These are phyloP conservation scores for Lentinus polychrous DNA, from an alignment of 1,284 basidiomycete species.

Conservation along the genomic window DNA sequence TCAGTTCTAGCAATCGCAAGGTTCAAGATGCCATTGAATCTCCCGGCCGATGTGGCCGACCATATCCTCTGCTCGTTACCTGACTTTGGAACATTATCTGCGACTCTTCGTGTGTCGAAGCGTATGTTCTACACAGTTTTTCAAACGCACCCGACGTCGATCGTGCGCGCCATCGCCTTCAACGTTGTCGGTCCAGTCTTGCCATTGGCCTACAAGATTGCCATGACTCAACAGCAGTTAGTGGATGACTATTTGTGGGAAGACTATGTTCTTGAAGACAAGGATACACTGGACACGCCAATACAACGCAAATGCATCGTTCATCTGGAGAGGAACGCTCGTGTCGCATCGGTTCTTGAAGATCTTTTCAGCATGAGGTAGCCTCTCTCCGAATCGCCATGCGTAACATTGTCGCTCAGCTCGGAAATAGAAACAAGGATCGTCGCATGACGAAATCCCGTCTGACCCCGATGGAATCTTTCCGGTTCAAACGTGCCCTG, in stretches of 20 bases:
- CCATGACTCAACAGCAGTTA: conserved; percentile 8
- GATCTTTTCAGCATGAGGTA: conserved; percentile 32
- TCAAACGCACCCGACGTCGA: conserved; percentile 24
- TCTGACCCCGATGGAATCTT: conserved; percentile 22
- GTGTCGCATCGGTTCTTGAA: conserved; percentile 21
- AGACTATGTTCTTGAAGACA: background rate
- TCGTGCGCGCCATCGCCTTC: conserved; percentile 24
- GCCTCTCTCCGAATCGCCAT: conserved; percentile 1
- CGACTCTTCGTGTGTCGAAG: conserved; percentile 25
- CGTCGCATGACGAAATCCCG: conserved; percentile 17
- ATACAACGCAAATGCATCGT: conserved; percentile 5
- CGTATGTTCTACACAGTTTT: conserved; percentile 25
- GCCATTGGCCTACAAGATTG: conserved; percentile 25
- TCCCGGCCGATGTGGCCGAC: conserved; percentile 25
- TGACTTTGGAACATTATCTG: conserved; percentile 23
- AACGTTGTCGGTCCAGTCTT: conserved; percentile 29
- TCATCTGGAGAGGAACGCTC: conserved; percentile 17
- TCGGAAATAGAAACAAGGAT: conserved; percentile 25
- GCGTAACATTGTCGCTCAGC: background rate
- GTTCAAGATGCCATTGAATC: background rate
- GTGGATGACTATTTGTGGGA: background rate
- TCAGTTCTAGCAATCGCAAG: background rate
- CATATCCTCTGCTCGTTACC: conserved; percentile 23
- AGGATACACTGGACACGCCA: background rate
- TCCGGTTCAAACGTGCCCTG: conserved; percentile 26